Base-by-base conservation (phyloP, 1,284 basidiomycete genomes). In the Sanghuangporus baumii region DNA sequence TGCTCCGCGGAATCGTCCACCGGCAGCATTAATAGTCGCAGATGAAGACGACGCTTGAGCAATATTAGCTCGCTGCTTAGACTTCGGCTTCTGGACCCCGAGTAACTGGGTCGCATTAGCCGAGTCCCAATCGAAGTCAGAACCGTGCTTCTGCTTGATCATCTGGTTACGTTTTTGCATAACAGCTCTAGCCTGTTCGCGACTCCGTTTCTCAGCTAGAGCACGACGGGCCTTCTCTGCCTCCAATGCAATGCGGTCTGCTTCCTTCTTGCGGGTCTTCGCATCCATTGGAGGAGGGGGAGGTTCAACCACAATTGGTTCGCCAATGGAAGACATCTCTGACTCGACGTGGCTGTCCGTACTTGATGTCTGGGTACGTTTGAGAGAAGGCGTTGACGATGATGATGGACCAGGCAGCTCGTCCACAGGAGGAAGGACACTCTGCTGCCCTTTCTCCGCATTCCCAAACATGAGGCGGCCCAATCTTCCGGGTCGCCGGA, bases 121-220 rank as follows among this genome's bases (percentile, higher is more conserved):
- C 69, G 76, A 79, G 57, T 77, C 79, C 81, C 86, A 89, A 70
- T 88, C 84, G 57, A 87, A 74, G 66, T 86, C 81, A 59, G 81
- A 74, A 60, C 76, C 71, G 58, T 69, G 68, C 50, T 70, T 77
- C 67, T 86, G 82, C 69, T 84, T 84, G 69, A 87, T 77, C 71
- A 93, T 80, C 68, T 87, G 84, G 63, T 84, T 87, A 71, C 94
- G 91, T 79, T 98, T 98, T 72, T 89, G 87, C 87, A 98, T 91
- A 73, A 98, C 96, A 43, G 94, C 95, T 58, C 96, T 85, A 6
- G 96, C 94, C 70, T 96, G 89, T 69, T 98, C 96, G 69, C 79
- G 83, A 68, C 87, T 84, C 70, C 76, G 84, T 72, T 87, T 86
- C 73, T 89, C 85, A 36, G 85, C 87, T 54, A 92, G 83, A 63